Evolutionary conservation across 441 rosid species (phyloP), one percentile per base, ranked within the genome.

Genomic region (Isatis lusitanica): DNA sequence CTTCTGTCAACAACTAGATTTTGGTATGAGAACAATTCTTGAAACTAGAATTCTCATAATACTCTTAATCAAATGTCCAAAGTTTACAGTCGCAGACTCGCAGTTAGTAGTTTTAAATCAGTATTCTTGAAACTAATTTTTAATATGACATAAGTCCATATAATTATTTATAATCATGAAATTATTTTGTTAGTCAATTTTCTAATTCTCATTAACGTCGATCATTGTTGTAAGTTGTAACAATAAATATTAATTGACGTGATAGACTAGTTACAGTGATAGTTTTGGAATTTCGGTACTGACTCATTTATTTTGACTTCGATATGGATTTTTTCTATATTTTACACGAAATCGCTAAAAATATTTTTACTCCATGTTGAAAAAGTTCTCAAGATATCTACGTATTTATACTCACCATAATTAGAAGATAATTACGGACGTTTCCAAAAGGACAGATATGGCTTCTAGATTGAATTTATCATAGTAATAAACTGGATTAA

Each of bases 391-490:
- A 8, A 33, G 36, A 33, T 33, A 33, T 1, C 1, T n/a, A 26
- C 11, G 10, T 16, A 6, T 10, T 10, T 15, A 1, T 30, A 17
- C 12, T 17, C 46, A 33, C 9, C 57, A 66, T 38, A 39, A n/a
- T 52, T 9, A 52, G 7, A 39, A 59, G 39, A 59, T 59, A 24
- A 59, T 9, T 15, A 59, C 1, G 26, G 38, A 35, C 39, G 36
- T 69, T 57, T 33, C 44, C 33, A n/a, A 47, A 70, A 35, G 30
- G 74, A 70, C 74, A 70, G 28, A 70, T 28, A 47, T 59, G 30
- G 21, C 18, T 10, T 59, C 13, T 21, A n/a, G 47, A 59, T 26
- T 35, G 36, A 46, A 13, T 33, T 4, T 57, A 50, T 30, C 46
- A 31, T 13, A 4, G 21, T 70, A 58, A 18, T 35, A 57, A 7